phyloP scores from a whole-genome alignment of 208 protist species.

The Sergeia podlipaevii region DNA sequence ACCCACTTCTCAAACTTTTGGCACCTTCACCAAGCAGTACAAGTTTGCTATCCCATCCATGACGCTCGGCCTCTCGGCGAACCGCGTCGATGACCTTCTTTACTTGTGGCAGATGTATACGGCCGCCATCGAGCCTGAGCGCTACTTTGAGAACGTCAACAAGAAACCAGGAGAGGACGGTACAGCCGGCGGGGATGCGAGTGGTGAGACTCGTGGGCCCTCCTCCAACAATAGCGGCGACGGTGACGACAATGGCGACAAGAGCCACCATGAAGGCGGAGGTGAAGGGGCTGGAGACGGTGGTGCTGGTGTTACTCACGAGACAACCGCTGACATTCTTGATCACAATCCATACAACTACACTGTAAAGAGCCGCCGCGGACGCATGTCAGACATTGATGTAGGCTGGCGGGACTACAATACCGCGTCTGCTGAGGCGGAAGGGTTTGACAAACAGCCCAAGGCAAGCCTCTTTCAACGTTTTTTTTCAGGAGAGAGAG shows the following conservation, averaged over 20 bases:
- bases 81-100: slow-evolving; percentile 72
- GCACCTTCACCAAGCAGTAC: slow-evolving; percentile 73
- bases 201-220: background rate
- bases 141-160: slow-evolving; percentile 25
- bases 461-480: slow-evolving; percentile 20
- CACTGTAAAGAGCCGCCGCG: slow-evolving; percentile 32
- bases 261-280: background rate
- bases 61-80: slow-evolving; percentile 72
- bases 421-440: slow-evolving; percentile 11
- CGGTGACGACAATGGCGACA: background rate
- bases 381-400: slow-evolving; percentile 56
- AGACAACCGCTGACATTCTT: slow-evolving; percentile 18
- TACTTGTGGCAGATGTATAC: slow-evolving; percentile 88
- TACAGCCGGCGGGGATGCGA: background rate
- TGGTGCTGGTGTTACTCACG: background rate
- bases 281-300: background rate
- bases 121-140: slow-evolving; percentile 54
- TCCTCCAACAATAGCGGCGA: background rate
- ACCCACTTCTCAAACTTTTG: slow-evolving; percentile 82
- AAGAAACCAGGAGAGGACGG: background rate
- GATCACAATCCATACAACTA: slow-evolving; percentile 59
- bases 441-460: slow-evolving; percentile 29
- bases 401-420: slow-evolving; percentile 78
- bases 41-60: slow-evolving; percentile 61
- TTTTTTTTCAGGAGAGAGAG: slow-evolving; percentile 13